Conservation (phyloP, 2,329 filamentous ascomycete species). For the Colletotrichum liriopes region DNA sequence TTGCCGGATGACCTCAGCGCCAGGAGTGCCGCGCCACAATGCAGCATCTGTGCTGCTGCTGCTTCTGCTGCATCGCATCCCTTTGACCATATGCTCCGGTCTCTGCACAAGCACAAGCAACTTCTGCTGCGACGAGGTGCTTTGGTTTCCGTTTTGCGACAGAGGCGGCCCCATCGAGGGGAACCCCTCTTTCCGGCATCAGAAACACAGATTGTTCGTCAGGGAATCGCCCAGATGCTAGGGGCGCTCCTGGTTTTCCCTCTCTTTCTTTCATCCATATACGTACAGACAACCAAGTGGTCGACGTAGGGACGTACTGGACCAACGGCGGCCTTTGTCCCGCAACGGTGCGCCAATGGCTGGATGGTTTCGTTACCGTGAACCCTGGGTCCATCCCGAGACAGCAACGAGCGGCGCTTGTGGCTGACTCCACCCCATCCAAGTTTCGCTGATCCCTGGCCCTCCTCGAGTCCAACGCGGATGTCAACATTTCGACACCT, state of each 20-base stretch:
- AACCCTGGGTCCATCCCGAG: conserved; percentile 14
- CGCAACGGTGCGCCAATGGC: conserved; percentile 26
- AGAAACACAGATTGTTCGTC: neutral
- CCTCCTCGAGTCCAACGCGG: neutral
- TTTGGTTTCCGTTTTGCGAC: conserved; percentile 27
- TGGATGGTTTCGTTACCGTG: neutral
- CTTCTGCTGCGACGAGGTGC: conserved; percentile 27
- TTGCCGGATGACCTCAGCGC: conserved; percentile 37
- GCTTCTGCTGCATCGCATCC: conserved; percentile 1
- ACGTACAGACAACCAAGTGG: neutral
- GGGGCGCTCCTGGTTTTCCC: neutral
- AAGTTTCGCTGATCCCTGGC: conserved; percentile 28
- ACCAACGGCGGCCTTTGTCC: conserved; percentile 17
- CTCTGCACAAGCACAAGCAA: conserved; percentile 16
- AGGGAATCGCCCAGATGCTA: neutral
- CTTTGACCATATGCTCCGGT: neutral
- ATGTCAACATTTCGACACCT: conserved; percentile 15
- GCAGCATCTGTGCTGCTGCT: conserved; percentile 38
- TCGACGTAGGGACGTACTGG: neutral
- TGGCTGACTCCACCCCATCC: conserved; percentile 34
- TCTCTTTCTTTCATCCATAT: neutral
- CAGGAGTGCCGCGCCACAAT: conserved; percentile 32
- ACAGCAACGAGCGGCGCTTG: conserved; percentile 25
- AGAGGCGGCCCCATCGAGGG: conserved; percentile 2
- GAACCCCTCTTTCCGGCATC: conserved; percentile 12